Conservation (phyloP, 805 yeast species). For the Blastobotrys peoriensis region DNA sequence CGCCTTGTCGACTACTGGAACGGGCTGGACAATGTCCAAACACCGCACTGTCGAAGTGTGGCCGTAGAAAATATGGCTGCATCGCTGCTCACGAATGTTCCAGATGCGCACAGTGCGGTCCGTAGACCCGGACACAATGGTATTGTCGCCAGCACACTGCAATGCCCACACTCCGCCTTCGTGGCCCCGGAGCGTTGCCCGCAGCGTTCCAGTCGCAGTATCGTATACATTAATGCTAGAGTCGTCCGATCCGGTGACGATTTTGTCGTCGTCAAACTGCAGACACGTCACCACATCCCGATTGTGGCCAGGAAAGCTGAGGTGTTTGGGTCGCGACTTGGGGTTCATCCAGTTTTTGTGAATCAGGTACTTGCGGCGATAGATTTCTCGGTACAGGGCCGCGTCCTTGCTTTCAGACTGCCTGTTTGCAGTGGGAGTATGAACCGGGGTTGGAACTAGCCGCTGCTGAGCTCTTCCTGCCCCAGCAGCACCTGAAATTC, state of each 20-base stretch:
- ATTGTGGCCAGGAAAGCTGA: constrained; percentile 64
- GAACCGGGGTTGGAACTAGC: constrained; percentile 6
- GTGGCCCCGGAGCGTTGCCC: constrained; percentile 70
- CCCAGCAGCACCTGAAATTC: neutral
- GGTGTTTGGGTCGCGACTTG: constrained; percentile 56
- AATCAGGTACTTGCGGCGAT: constrained; percentile 53
- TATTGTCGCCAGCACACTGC: constrained; percentile 64
- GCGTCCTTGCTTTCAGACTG: constrained; percentile 11
- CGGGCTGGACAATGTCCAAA: constrained; percentile 72
- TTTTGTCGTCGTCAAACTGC: constrained; percentile 84
- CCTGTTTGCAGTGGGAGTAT: neutral
- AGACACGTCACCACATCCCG: constrained; percentile 87
- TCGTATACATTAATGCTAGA: constrained; percentile 74
- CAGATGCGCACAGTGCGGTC: constrained; percentile 92
- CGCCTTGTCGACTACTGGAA: constrained; percentile 42
- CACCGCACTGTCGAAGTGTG: constrained; percentile 93
- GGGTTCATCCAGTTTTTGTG: constrained; percentile 78
- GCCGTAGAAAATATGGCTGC: constrained; percentile 88
- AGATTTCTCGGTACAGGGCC: constrained; percentile 43
- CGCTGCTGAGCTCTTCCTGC: no score
- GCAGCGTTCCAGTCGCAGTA: constrained; percentile 61
- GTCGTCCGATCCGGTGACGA: constrained; percentile 91
- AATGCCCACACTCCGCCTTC: constrained; percentile 99
- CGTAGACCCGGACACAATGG: constrained; percentile 88
- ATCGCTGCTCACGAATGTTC: constrained; percentile 77